phyloP scores from a whole-genome alignment of 148 eudicot species.

The Polygonum maritimum region DNA sequence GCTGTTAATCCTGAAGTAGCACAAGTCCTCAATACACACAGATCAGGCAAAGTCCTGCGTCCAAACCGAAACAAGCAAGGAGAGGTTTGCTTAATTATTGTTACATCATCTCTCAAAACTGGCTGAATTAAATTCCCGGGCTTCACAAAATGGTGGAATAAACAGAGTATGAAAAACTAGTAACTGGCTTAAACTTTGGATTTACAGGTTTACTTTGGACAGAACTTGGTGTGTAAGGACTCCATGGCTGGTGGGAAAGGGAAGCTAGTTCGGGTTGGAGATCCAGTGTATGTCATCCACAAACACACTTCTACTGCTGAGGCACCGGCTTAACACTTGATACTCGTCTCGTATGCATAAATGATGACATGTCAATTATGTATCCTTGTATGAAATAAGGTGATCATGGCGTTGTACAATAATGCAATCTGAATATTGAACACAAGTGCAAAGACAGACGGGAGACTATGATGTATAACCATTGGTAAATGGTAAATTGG shows the following conservation, averaged over 20 bases:
- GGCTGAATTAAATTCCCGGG: not conserved
- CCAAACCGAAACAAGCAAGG: conserved; percentile 60
- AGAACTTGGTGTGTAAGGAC: conserved; percentile 65
- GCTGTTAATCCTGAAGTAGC: conserved; percentile 49
- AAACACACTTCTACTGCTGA: conserved; percentile 48
- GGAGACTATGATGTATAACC: not conserved
- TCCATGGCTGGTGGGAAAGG: conserved; percentile 33
- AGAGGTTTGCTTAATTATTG: conserved; percentile 28
- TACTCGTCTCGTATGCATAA: not conserved
- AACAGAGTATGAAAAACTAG: not conserved
- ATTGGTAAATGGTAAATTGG: not conserved
- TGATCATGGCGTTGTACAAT: not conserved
- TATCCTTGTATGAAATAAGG: not conserved
- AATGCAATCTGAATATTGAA: not conserved
- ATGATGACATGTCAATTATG: not conserved
- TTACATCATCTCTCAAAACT: not conserved
- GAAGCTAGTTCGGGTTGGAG: conserved; percentile 54
- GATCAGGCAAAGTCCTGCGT: conserved; percentile 62
- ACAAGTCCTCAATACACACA: conserved; percentile 40
- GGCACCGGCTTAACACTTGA: conserved; percentile 49
- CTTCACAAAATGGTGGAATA: not conserved
- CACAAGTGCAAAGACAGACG: not conserved
- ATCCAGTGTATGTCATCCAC: conserved; percentile 47
- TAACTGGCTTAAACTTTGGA: not conserved
- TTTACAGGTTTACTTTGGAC: conserved; percentile 81